Evolutionary conservation across 257 asterid genomes (phyloP).

Genomic region (Echium plantagineum): DNA sequence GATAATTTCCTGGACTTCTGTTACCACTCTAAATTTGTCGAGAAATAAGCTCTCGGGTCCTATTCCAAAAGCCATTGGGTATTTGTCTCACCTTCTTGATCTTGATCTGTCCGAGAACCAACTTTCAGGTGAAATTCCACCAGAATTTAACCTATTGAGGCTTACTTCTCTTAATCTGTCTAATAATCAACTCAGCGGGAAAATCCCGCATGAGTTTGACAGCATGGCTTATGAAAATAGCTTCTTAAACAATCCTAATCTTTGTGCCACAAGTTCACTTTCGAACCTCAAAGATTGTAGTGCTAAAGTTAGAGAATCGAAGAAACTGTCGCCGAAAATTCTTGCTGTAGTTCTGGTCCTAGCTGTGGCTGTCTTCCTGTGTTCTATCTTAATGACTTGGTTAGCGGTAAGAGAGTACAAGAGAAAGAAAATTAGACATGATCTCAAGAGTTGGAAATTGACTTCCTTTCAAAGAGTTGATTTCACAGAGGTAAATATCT

Average conservation of each 20-base stretch:
- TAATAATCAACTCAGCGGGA: conserved; percentile 52
- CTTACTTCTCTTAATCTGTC: conserved; percentile 57
- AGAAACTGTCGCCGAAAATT: conserved; percentile 26
- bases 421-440: conserved; percentile 43
- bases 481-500: conserved; percentile 32
- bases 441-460: conserved; percentile 58
- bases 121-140: conserved; percentile 57
- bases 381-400: conserved; percentile 19
- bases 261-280: conserved; percentile 35
- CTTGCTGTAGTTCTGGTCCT: conserved; percentile 42
- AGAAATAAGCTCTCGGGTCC: conserved; percentile 52
- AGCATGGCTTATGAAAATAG: conserved; percentile 58
- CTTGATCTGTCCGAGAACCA: conserved; percentile 57
- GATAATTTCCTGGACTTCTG: conserved; percentile 61
- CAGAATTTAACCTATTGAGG: conserved; percentile 38
- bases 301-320: conserved; percentile 12
- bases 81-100: conserved; percentile 51
- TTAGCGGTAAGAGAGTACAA: conserved; percentile 35
- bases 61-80: conserved; percentile 38
- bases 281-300: conserved; percentile 35
- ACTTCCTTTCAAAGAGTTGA: conserved; percentile 66
- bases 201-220: conserved; percentile 50
- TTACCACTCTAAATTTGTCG: conserved; percentile 35
- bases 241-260: conserved; percentile 49
- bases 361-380: conserved; percentile 21